A percentile compares a stretch with the other conserved stretches of the same genome.
Evolutionary conservation across 805 yeast species (phyloP).

Genomic region (Debaryomyces castellii): DNA sequence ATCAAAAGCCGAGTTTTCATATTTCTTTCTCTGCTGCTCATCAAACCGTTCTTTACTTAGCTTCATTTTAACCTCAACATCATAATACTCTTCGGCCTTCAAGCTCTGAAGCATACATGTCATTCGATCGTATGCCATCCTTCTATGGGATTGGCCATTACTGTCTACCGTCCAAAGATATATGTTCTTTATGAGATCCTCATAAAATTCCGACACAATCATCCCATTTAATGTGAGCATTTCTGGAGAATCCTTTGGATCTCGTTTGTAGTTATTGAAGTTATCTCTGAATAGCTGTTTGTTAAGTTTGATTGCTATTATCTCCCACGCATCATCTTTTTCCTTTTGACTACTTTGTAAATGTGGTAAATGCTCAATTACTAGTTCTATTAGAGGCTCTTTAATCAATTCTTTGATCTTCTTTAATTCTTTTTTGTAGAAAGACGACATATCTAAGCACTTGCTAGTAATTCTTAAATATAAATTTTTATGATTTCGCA

Average conservation of each 20-base stretch:
- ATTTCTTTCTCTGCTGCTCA: slow-evolving; percentile 5
- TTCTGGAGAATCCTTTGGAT: slow-evolving; percentile 13
- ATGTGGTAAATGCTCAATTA: slow-evolving; percentile 30
- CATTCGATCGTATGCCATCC: not conserved
- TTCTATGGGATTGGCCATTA: not conserved
- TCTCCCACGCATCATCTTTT: slow-evolving; percentile 32
- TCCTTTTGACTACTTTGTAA: slow-evolving; percentile 22
- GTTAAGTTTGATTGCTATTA: slow-evolving; percentile 32
- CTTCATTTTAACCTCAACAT: slow-evolving; percentile 22
- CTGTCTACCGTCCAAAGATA: not conserved
- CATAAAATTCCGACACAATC: slow-evolving; percentile 21
- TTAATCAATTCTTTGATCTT: slow-evolving; percentile 20
- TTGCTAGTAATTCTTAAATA: too few species aligned
- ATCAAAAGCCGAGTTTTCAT: not conserved
- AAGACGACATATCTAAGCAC: slow-evolving; percentile 20
- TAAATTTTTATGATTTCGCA: not conserved
- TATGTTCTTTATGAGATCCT: slow-evolving; percentile 1
- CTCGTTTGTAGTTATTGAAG: slow-evolving; percentile 11
- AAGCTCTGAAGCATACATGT: not conserved
- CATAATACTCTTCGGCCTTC: slow-evolving; percentile 6
- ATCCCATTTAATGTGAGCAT: slow-evolving; percentile 24
- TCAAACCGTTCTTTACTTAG: slow-evolving; percentile 20
- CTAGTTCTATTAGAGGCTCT: slow-evolving; percentile 27
- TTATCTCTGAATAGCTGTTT: slow-evolving; percentile 4
- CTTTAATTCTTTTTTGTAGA: slow-evolving; percentile 24